Base-by-base conservation (phyloP, 768 basidiomycete genomes). In the Tremella yokohamensis region DNA sequence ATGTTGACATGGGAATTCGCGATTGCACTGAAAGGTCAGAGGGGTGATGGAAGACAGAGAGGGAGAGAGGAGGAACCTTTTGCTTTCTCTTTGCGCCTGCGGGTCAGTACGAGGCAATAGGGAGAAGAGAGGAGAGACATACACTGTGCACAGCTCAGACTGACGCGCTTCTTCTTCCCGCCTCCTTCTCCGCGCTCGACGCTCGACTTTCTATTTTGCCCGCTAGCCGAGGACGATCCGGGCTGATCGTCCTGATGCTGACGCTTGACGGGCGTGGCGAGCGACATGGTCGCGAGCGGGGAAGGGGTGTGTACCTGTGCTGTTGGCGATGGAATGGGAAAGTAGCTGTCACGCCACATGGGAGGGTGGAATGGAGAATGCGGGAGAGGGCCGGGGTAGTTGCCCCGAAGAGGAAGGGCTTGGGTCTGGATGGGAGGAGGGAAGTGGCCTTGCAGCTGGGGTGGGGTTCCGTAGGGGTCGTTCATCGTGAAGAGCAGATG, bases 1-100 rank as follows among this genome's bases (percentile, higher is more conserved):
- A 57, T 76, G 73, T 54, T 76, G 70, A 65, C 75, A 76, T 8
- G 75, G 75, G 20, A 71, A 68, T 49, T 76, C 69, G 25, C 75
- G 58, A 55, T 76, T 73, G 44, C 75, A 76, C 69, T 74, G 60
- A 19, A 15, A 51, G 16, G 54, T 65, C 40, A 61, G 61, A 49
- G 39, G 52, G 29, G 34, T 40, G 15, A 26, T 16, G 9, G 34
- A 54, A 40, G 47, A 16, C 3, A 38, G 45, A 47, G 13, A 40
- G 16, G 12, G 37, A 34, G 26, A 40, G 51, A 12, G 24, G 18
- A 55, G 62, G 22, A 26, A 72, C 70, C 60, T 73, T 73, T 45
- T 73, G 71, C 49, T 73, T 73, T 26, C 71, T 56, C 54, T 73
- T 73, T 16, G 71, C 66, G 62, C 71, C 71, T 73, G 38, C 7